phyloP scores from a whole-genome alignment of 768 basidiomycete species.

The Pleurotus djamor region DNA sequence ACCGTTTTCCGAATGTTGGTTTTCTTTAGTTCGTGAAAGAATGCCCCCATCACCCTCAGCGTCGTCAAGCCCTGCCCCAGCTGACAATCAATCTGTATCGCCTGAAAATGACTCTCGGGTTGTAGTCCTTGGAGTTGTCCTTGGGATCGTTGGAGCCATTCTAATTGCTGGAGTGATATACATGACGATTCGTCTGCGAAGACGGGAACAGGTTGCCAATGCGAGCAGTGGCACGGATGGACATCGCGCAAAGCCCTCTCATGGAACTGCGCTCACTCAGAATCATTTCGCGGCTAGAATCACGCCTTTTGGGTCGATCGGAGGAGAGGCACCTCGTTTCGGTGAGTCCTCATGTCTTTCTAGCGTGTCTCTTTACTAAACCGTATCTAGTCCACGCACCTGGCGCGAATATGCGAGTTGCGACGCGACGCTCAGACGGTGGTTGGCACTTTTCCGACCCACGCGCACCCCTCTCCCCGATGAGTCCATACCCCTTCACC shows the following conservation, averaged over 20 bases:
- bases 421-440: conserved; percentile 48
- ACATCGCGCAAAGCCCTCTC: conserved; percentile 20
- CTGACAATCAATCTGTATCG: neutral
- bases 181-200: conserved; percentile 29
- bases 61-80: neutral
- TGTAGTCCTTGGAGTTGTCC: conserved; percentile 24
- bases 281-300: conserved; percentile 38
- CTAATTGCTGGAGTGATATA: conserved; percentile 26
- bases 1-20: neutral
- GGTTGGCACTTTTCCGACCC: conserved; percentile 53
- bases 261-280: conserved; percentile 25
- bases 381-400: conserved; percentile 41
- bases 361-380: neutral
- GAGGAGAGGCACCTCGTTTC: conserved; percentile 33
- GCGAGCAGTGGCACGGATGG: conserved; percentile 6
- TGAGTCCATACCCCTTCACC: neutral
- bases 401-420: conserved; percentile 58
- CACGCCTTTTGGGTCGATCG: conserved; percentile 36
- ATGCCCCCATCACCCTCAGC: conserved; percentile 5
- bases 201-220: conserved; percentile 13
- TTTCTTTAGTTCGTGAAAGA: neutral
- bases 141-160: conserved; percentile 25
- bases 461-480: conserved; percentile 34
- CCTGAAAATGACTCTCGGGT: conserved; percentile 23
- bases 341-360: conserved; percentile 23